Percentiles rank a stretch among this genome's conserved stretches.
These are phyloP conservation scores for Parascedosporium putredinis DNA, from an alignment of 2,329 filamentous ascomycete genomes.

Conservation along the genomic window DNA sequence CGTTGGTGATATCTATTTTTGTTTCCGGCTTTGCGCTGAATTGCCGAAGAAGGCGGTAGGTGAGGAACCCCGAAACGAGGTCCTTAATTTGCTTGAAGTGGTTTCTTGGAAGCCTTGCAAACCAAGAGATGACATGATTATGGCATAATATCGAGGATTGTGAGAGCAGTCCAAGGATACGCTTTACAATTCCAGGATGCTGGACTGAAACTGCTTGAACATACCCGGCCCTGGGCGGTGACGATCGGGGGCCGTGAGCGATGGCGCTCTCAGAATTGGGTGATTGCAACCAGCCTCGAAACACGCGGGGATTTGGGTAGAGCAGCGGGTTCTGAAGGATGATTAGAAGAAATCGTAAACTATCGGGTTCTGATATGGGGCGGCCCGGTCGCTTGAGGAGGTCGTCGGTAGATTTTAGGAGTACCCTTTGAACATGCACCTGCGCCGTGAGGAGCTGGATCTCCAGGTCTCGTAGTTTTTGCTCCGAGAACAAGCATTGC, in stretches of 20 bases:
- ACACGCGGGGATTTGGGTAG: slow-evolving; percentile 32
- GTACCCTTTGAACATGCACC: slow-evolving; percentile 54
- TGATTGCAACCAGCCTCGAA: slow-evolving; percentile 29
- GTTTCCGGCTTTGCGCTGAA: slow-evolving; percentile 54
- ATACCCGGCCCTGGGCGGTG: background rate
- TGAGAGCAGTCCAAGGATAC: slow-evolving; percentile 69
- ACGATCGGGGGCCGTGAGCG: background rate
- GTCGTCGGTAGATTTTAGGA: slow-evolving; percentile 71
- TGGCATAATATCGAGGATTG: slow-evolving; percentile 69
- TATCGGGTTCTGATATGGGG: slow-evolving; percentile 54
- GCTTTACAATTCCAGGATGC: slow-evolving; percentile 61
- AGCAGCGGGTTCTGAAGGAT: slow-evolving; percentile 71
- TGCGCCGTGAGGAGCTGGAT: slow-evolving; percentile 44
- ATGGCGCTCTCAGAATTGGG: background rate
- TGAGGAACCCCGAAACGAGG: slow-evolving; percentile 66
- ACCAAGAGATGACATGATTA: slow-evolving; percentile 67
- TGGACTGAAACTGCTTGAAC: background rate
- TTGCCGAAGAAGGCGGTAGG: slow-evolving; percentile 65
- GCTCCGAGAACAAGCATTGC: slow-evolving; percentile 20
- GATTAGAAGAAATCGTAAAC: slow-evolving; percentile 69
- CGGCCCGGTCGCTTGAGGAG: slow-evolving; percentile 70
- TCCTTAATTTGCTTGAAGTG: slow-evolving; percentile 69
- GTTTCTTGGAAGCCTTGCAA: slow-evolving; percentile 56
- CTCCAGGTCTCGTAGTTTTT: slow-evolving; percentile 35
- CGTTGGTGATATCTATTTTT: slow-evolving; percentile 50